A percentile compares a stretch with the other conserved stretches of the same genome.
Evolutionary conservation across 2,329 filamentous ascomycete genomes (phyloP).

Genomic region (Claviceps sp.): DNA sequence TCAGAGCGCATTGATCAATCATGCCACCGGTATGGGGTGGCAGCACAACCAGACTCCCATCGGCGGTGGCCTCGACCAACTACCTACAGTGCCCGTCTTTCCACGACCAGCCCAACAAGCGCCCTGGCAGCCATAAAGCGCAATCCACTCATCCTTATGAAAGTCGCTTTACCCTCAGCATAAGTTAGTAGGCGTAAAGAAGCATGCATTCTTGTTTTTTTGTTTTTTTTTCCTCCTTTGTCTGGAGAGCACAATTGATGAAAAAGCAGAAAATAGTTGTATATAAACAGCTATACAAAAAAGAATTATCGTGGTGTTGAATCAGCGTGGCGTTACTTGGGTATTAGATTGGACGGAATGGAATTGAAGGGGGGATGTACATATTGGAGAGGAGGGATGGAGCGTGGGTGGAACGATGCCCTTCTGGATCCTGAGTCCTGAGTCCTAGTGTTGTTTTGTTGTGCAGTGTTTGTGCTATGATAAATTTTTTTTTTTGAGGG

Average conservation of each 20-base stretch:
- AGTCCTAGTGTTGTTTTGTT: no score
- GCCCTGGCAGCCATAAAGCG: constrained; percentile 39
- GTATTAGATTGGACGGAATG: background rate
- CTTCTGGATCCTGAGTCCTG: no score
- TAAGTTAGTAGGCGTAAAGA: no score
- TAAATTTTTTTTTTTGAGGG: no score
- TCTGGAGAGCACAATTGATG: no score
- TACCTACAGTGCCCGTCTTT: constrained; percentile 74
- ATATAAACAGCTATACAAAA: constrained; percentile 3
- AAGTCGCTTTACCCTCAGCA: no score
- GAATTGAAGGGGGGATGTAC: background rate
- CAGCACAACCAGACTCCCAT: constrained; percentile 67
- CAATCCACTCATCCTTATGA: background rate
- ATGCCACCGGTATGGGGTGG: constrained; percentile 79
- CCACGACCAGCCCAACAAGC: constrained; percentile 59
- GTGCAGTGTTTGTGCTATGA: no score
- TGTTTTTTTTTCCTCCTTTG: background rate
- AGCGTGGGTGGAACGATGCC: background rate
- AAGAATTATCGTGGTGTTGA: constrained; percentile 1
- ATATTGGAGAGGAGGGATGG: background rate
- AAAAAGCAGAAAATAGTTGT: background rate
- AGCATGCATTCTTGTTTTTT: background rate
- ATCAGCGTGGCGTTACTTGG: constrained; percentile 9
- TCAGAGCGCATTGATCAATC: constrained; percentile 80
- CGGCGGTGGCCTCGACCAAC: constrained; percentile 64